Conservation (phyloP, 768 basidiomycete species). For the Rhizopogon vinicolor region DNA sequence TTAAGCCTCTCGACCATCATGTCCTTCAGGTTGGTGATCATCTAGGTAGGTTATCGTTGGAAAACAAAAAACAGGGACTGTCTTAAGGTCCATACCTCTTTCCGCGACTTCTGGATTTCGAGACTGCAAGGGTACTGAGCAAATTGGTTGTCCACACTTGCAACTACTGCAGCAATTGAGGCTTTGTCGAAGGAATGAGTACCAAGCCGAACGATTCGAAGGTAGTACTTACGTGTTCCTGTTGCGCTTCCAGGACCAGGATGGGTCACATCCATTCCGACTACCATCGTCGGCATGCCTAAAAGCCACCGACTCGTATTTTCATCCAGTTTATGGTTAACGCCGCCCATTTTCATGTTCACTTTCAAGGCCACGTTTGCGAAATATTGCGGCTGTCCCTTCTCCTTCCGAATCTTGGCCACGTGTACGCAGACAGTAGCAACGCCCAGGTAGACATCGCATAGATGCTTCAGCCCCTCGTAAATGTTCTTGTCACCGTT, state of each 20-base stretch:
- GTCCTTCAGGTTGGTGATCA: slow-evolving; percentile 42
- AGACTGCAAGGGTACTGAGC: slow-evolving; percentile 49
- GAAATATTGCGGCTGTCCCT: slow-evolving; percentile 48
- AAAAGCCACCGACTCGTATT: slow-evolving; percentile 34
- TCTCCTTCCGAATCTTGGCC: slow-evolving; percentile 64
- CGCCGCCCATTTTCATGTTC: slow-evolving; percentile 52
- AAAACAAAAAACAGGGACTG: neutral
- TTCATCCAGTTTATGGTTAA: slow-evolving; percentile 43
- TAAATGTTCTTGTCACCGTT: slow-evolving; percentile 45
- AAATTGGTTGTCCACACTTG: slow-evolving; percentile 38
- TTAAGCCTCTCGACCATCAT: slow-evolving; percentile 48
- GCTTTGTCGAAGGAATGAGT: slow-evolving; percentile 17
- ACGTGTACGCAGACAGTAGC: slow-evolving; percentile 73
- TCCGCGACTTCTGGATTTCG: slow-evolving; percentile 51
- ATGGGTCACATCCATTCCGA: slow-evolving; percentile 70
- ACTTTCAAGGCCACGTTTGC: slow-evolving; percentile 54
- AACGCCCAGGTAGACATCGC: slow-evolving; percentile 44
- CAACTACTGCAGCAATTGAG: slow-evolving; percentile 52
- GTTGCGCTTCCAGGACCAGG: slow-evolving; percentile 67
- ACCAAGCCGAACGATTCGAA: neutral
- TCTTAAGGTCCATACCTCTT: slow-evolving; percentile 49
- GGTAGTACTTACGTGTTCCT: slow-evolving; percentile 34
- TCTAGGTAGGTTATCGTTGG: slow-evolving; percentile 19
- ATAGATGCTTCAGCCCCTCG: slow-evolving; percentile 47
- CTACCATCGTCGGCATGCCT: slow-evolving; percentile 43